phyloP scores from a whole-genome alignment of 768 basidiomycete genomes.

The Epithele typhae region DNA sequence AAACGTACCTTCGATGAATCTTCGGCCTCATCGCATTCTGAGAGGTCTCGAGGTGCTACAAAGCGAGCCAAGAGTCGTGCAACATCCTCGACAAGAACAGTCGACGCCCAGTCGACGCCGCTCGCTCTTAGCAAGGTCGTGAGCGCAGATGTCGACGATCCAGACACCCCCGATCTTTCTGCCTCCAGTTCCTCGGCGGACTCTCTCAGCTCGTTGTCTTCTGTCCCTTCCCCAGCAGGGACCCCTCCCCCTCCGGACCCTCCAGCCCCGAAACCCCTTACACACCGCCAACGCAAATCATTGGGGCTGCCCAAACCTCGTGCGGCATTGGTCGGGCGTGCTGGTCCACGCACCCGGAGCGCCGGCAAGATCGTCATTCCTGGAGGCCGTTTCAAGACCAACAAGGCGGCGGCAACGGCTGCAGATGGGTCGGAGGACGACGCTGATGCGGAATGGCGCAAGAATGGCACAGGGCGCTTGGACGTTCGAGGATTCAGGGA shows the following conservation, averaged over 20 bases:
- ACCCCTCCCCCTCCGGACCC: constrained; percentile 26
- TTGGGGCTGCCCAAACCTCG: constrained; percentile 61
- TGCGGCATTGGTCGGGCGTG: constrained; percentile 24
- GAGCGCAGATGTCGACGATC: constrained; percentile 21
- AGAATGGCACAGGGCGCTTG: constrained; percentile 66
- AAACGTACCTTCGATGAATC: constrained; percentile 61
- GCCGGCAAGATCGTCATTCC: constrained; percentile 62
- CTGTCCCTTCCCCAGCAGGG: constrained; percentile 26
- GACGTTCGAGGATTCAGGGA: constrained; percentile 79
- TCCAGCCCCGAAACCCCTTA: constrained; percentile 41
- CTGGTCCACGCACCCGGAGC: constrained; percentile 22
- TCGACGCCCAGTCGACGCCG: background rate
- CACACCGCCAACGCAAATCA: constrained; percentile 64
- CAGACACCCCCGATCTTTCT: constrained; percentile 25
- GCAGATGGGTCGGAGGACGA: constrained; percentile 22
- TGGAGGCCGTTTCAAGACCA: constrained; percentile 48
- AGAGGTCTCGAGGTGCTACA: constrained; percentile 26
- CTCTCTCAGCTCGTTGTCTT: constrained; percentile 38
- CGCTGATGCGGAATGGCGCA: constrained; percentile 51
- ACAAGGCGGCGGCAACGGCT: constrained; percentile 20
- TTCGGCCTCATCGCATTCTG: constrained; percentile 34
- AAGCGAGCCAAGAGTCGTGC: constrained; percentile 27
- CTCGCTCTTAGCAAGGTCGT: constrained; percentile 3
- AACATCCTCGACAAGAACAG: constrained; percentile 4
- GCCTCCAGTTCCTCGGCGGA: constrained; percentile 20